Conservation (phyloP, 306 rosid genomes). For the Datisca glomerata region DNA sequence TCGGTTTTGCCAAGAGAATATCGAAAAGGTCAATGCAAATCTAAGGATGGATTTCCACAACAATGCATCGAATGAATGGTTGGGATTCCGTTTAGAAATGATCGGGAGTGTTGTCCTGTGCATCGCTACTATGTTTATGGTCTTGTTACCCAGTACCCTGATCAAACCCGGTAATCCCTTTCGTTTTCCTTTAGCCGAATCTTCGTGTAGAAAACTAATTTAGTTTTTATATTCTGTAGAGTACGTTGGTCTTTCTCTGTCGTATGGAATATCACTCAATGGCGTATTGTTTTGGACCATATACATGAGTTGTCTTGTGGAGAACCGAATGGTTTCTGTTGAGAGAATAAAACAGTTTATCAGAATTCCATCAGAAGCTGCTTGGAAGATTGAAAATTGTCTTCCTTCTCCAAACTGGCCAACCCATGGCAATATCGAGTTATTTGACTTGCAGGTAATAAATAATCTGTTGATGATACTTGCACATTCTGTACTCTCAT, state of each 20-base stretch:
- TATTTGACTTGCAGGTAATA: slow-evolving; percentile 44
- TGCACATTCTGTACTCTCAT: not conserved
- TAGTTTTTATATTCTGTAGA: slow-evolving; percentile 10
- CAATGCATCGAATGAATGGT: slow-evolving; percentile 69
- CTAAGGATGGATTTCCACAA: slow-evolving; percentile 67
- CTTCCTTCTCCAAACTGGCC: slow-evolving; percentile 64
- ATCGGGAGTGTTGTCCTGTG: slow-evolving; percentile 59
- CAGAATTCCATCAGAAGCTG: slow-evolving; percentile 57
- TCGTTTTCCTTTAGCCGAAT: no score
- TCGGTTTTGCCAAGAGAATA: slow-evolving; percentile 27
- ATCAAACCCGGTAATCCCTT: slow-evolving; percentile 68
- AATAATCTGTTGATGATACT: slow-evolving; percentile 17
- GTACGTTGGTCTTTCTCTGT: slow-evolving; percentile 49
- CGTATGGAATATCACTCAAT: slow-evolving; percentile 65
- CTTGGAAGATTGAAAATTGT: slow-evolving; percentile 32
- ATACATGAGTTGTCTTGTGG: slow-evolving; percentile 74
- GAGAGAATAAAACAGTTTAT: slow-evolving; percentile 78
- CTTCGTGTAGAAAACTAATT: not conserved
- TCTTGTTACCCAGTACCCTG: slow-evolving; percentile 50
- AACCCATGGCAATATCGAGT: slow-evolving; percentile 40
- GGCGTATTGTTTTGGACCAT: slow-evolving; percentile 70
- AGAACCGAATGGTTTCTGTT: slow-evolving; percentile 83
- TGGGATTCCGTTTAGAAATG: slow-evolving; percentile 51
- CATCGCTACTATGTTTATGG: slow-evolving; percentile 44
- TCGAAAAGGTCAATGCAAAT: slow-evolving; percentile 39